phyloP scores from a whole-genome alignment of 768 basidiomycete species.

The Russula griseocarnosa region DNA sequence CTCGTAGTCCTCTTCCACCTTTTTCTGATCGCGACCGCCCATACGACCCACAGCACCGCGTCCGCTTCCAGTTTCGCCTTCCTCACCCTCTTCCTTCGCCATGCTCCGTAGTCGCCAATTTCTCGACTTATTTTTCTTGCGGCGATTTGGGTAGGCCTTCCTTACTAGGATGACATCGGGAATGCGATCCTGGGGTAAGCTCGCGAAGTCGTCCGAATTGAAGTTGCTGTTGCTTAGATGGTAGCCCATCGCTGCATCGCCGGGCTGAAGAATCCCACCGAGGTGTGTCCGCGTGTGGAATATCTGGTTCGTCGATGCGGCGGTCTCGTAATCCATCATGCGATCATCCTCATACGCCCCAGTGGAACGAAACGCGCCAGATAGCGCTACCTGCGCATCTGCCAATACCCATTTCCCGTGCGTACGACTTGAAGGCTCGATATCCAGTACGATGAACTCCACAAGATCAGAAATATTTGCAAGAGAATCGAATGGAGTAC shows the following conservation, averaged over 20 bases:
- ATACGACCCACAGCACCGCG: constrained; percentile 85
- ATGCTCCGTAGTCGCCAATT: constrained; percentile 90
- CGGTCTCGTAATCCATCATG: constrained; percentile 56
- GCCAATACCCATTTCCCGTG: constrained; percentile 80
- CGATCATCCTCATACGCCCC: constrained; percentile 40
- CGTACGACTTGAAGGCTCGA: constrained; percentile 74
- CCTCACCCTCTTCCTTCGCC: constrained; percentile 86
- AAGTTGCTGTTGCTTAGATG: constrained; percentile 85
- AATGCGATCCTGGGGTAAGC: constrained; percentile 58
- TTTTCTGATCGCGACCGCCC: constrained; percentile 86
- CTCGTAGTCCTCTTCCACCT: constrained; percentile 97
- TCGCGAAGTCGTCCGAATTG: constrained; percentile 84
- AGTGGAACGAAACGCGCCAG: constrained; percentile 69
- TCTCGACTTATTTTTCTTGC: constrained; percentile 85
- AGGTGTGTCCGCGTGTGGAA: constrained; percentile 97
- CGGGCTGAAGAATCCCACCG: constrained; percentile 89
- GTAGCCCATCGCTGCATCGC: constrained; percentile 90
- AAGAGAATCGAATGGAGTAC: constrained; percentile 81
- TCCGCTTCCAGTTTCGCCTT: constrained; percentile 70
- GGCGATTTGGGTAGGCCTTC: constrained; percentile 90
- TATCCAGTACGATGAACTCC: constrained; percentile 92
- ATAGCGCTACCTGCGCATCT: constrained; percentile 85
- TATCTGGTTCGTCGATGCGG: constrained; percentile 65
- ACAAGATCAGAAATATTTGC: constrained; percentile 80
- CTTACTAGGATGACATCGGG: constrained; percentile 93